phyloP scores from a whole-genome alignment of 2,329 filamentous ascomycete genomes.

The Fusarium algeriense region DNA sequence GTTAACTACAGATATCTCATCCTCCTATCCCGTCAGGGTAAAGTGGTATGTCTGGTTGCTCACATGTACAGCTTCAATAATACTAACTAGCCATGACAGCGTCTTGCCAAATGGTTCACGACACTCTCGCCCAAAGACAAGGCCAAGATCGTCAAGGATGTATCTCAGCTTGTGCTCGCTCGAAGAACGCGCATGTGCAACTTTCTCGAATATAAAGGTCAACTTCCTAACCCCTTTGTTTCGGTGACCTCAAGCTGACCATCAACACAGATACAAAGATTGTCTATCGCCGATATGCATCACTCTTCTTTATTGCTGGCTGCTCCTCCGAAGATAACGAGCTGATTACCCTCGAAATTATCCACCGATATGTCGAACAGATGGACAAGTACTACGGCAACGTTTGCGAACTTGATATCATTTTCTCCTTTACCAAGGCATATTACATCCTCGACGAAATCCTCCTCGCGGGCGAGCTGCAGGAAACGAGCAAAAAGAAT shows the following conservation, averaged over 20 bases:
- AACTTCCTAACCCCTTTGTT: slow-evolving; percentile 33
- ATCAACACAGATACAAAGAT: slow-evolving; percentile 86
- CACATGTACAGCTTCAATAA: slow-evolving; percentile 17
- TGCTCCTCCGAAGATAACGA: slow-evolving; percentile 98
- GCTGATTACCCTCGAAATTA: slow-evolving; percentile 96
- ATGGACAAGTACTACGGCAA: slow-evolving; percentile 99
- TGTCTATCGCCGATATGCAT: slow-evolving; percentile 98
- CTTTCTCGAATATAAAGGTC: slow-evolving; percentile 99
- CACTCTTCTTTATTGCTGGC: slow-evolving; percentile 98
- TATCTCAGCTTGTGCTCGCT: slow-evolving; percentile 95
- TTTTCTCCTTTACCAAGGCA: slow-evolving; percentile 99
- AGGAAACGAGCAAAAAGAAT: slow-evolving; percentile 99
- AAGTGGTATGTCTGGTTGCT: slow-evolving; percentile 81
- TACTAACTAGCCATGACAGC: slow-evolving; percentile 66
- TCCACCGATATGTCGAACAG: slow-evolving; percentile 99
- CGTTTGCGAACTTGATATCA: slow-evolving; percentile 99
- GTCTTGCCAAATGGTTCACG: slow-evolving; percentile 99
- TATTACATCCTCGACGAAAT: slow-evolving; percentile 99
- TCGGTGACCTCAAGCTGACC: slow-evolving; percentile 20
- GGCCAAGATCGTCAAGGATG: slow-evolving; percentile 99
- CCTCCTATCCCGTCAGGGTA: slow-evolving; percentile 96
- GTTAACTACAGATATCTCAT: slow-evolving; percentile 83
- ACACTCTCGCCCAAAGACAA: slow-evolving; percentile 98
- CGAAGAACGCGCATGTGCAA: slow-evolving; percentile 99
- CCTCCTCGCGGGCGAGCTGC: slow-evolving; percentile 93